Conservation (phyloP, 345 rosid species). For the Noccaea bulbosa region DNA sequence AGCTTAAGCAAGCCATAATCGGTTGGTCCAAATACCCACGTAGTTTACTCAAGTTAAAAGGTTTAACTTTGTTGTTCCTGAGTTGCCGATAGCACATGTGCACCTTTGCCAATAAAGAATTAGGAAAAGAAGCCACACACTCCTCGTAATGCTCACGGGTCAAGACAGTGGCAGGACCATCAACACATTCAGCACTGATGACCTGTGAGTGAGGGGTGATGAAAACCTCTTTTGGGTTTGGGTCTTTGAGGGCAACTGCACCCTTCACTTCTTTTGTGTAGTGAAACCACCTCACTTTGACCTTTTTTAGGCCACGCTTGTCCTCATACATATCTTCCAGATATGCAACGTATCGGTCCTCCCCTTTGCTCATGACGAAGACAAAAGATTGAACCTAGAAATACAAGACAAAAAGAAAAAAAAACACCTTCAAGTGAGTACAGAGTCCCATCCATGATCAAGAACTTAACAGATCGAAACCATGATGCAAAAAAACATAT, state of each 20-base stretch:
- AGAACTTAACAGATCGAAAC: slow-evolving; percentile 25
- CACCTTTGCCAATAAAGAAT: slow-evolving; percentile 60
- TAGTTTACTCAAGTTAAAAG: slow-evolving; percentile 82
- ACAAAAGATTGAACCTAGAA: slow-evolving; percentile 88
- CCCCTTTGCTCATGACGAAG: slow-evolving; percentile 89
- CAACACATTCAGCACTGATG: slow-evolving; percentile 95
- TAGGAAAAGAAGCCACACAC: slow-evolving; percentile 66
- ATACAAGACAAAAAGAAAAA: slow-evolving; percentile 15
- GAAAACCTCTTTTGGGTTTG: slow-evolving; percentile 92
- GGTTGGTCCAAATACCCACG: slow-evolving; percentile 88
- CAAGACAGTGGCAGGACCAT: slow-evolving; percentile 86
- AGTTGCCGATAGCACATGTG: slow-evolving; percentile 87
- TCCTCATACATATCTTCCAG: slow-evolving; percentile 99
- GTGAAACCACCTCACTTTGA: slow-evolving; percentile 98
- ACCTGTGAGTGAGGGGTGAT: slow-evolving; percentile 92
- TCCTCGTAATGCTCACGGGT: slow-evolving; percentile 77
- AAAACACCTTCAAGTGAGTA: slow-evolving; percentile 32
- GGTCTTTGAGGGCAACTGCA: slow-evolving; percentile 62
- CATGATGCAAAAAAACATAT: slow-evolving; percentile 5
- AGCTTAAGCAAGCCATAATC: slow-evolving; percentile 65
- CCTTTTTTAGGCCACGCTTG: slow-evolving; percentile 90
- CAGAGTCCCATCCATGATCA: slow-evolving; percentile 16
- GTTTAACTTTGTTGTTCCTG: slow-evolving; percentile 74
- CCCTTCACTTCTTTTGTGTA: slow-evolving; percentile 88
- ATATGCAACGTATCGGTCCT: slow-evolving; percentile 80